These are phyloP conservation scores for Aphanomyces cochlioides DNA, from an alignment of 352 stramenopile genomes.

Conservation along the genomic window DNA sequence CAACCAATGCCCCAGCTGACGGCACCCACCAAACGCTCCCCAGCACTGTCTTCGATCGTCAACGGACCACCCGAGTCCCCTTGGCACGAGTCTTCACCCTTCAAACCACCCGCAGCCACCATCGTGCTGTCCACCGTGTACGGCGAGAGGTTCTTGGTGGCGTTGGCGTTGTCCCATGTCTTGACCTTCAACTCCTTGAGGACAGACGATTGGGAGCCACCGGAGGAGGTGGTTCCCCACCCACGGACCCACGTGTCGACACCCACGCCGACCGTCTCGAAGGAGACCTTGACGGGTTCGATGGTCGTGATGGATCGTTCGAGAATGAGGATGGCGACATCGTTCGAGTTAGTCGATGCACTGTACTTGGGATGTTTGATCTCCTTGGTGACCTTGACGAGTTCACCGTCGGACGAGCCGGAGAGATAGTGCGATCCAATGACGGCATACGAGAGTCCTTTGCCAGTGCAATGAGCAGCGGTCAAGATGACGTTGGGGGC, in stretches of 20 bases:
- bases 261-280: constrained; percentile 43
- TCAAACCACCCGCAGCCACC: constrained; percentile 51
- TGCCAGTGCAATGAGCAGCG: constrained; percentile 47
- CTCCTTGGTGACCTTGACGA: constrained; percentile 46
- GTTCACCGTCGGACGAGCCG: constrained; percentile 43
- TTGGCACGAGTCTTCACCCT: constrained; percentile 34
- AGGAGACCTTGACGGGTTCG: constrained; percentile 38
- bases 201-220: constrained; percentile 34
- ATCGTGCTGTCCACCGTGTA: constrained; percentile 44
- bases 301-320: constrained; percentile 36
- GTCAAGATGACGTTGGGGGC: constrained; percentile 60
- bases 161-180: constrained; percentile 45
- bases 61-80: constrained; percentile 20
- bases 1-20: no score
- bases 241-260: constrained; percentile 38
- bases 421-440: constrained; percentile 54
- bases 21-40: no score
- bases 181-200: constrained; percentile 45
- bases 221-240: constrained; percentile 32
- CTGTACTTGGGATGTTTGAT: constrained; percentile 50
- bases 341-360: constrained; percentile 41
- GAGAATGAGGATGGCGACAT: constrained; percentile 59
- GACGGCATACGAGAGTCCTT: constrained; percentile 38
- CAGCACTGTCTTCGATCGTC: no score
- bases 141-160: constrained; percentile 38